Evolutionary conservation across 2,329 filamentous ascomycete genomes (phyloP), one percentile per base, ranked within the genome.

Genomic region (Colletotrichum eremochloae): DNA sequence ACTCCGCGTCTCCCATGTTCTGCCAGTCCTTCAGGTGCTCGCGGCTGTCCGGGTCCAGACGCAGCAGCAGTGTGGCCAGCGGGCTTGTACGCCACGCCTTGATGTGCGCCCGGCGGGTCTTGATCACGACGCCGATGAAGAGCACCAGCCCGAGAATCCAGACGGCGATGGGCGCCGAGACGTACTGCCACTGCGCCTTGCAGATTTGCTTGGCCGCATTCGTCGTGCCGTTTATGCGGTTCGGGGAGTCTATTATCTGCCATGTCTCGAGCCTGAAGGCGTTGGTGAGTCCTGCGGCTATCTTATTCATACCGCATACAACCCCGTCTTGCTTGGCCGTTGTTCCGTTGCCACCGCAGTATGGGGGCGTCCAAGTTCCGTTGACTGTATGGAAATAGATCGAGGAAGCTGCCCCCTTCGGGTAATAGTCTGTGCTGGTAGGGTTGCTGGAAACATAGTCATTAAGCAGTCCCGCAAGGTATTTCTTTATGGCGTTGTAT

Each of bases 61-160:
- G 46, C 20, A 72, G 40, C 4, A 72, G 66, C 55, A 72, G 55
- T 31, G 62, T 69, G 38, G 70, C 70, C 24, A 72, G 70, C 38
- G 61, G 64, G 15, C 69, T 72, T 18, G 69, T 64, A 2, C 69
- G 64, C 64, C 64, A 72, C 18, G 64, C 52, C 48, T 55, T 68
- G 53, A 72, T 63, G 11, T 58, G 11, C n/a, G 69, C 69, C 8
- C 60, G 63, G 2, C 64, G 58, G 6, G 69, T 72, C 64, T 72
- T 72, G 15, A 61, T 38, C 18, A 72, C 55, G 33, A 63, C 61
- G 24, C 69, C 69, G 36, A 67, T 18, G 29, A 72, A 55, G 24
- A 72, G 60, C 58, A 42, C 57, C 33, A 64, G 24, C 4, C 69
- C 65, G 11, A 72, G 69, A 2, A 44, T 3, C 69, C 64, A 72